These are phyloP conservation scores for Mycena epipterygia DNA, from an alignment of 768 basidiomycete species.

Conservation along the genomic window DNA sequence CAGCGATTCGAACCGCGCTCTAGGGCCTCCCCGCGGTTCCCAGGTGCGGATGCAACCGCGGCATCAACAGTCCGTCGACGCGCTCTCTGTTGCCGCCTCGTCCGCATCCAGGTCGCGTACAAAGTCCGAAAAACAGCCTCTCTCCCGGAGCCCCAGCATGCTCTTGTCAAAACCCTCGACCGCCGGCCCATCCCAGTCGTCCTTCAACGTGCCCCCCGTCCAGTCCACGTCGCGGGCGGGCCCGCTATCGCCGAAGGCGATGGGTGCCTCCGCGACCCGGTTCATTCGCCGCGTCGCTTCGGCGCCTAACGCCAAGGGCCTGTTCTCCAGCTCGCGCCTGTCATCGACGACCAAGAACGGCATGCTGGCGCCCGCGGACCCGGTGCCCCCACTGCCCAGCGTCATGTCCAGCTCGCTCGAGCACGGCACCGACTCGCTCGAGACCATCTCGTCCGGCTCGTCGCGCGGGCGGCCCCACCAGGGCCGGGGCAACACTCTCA, in stretches of 20 bases:
- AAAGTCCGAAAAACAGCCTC: constrained; percentile 62
- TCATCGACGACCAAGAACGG: constrained; percentile 80
- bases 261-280: constrained; percentile 83
- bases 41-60: constrained; percentile 31
- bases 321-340: constrained; percentile 78
- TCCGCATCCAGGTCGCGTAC: constrained; percentile 53
- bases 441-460: constrained; percentile 84
- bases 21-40: constrained; percentile 40
- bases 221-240: constrained; percentile 63
- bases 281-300: constrained; percentile 97
- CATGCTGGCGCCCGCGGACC: constrained; percentile 78
- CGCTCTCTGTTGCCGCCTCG: constrained; percentile 51
- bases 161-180: constrained; percentile 51
- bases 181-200: constrained; percentile 61
- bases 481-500: constrained; percentile 53
- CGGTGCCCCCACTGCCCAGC: constrained; percentile 68
- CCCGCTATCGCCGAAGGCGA: constrained; percentile 75
- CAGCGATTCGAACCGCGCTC: constrained; percentile 72
- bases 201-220: constrained; percentile 57
- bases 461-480: constrained; percentile 68
- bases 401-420: constrained; percentile 64
- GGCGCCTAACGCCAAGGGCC: constrained; percentile 94
- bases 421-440: constrained; percentile 77
- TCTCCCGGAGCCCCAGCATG: constrained; percentile 38
- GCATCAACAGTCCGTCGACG: constrained; percentile 55